Conservation (phyloP, 805 yeast genomes). For the Torulaspora quercuum region DNA sequence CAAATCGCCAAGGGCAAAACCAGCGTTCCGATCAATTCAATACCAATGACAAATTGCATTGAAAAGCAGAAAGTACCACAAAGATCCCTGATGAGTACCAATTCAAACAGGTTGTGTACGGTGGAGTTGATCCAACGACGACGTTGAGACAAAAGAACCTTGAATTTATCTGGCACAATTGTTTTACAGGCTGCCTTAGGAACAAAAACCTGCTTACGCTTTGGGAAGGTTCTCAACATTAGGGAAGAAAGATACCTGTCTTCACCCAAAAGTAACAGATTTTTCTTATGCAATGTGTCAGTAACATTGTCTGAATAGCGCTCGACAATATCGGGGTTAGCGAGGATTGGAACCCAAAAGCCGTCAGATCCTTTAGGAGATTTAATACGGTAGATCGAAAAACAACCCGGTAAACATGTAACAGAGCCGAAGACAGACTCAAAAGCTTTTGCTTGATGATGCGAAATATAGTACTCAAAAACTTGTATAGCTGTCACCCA, state of each 20-base stretch:
- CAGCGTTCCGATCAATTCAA: constrained; percentile 82
- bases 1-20: constrained; percentile 85
- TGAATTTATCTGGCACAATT: constrained; percentile 77
- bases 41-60: constrained; percentile 85
- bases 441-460: constrained; percentile 90
- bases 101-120: constrained; percentile 85
- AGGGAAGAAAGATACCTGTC: constrained; percentile 82
- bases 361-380: constrained; percentile 78
- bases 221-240: constrained; percentile 86
- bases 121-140: constrained; percentile 98
- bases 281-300: constrained; percentile 81
- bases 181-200: constrained; percentile 93
- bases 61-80: constrained; percentile 95
- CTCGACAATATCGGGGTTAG: constrained; percentile 91
- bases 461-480: constrained; percentile 88
- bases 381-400: constrained; percentile 86
- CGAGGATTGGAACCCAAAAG: constrained; percentile 89
- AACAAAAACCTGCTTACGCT: constrained; percentile 79
- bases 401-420: constrained; percentile 94
- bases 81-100: constrained; percentile 75
- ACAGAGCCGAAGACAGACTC: constrained; percentile 95
- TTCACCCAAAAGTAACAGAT: constrained; percentile 80
- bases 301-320: constrained; percentile 83
- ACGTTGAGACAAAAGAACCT: constrained; percentile 81
- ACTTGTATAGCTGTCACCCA: constrained; percentile 96